A percentile compares a stretch with the other conserved stretches of the same genome.
Conservation (phyloP, 2,329 filamentous ascomycete species). For the Fusarium burgessii region DNA sequence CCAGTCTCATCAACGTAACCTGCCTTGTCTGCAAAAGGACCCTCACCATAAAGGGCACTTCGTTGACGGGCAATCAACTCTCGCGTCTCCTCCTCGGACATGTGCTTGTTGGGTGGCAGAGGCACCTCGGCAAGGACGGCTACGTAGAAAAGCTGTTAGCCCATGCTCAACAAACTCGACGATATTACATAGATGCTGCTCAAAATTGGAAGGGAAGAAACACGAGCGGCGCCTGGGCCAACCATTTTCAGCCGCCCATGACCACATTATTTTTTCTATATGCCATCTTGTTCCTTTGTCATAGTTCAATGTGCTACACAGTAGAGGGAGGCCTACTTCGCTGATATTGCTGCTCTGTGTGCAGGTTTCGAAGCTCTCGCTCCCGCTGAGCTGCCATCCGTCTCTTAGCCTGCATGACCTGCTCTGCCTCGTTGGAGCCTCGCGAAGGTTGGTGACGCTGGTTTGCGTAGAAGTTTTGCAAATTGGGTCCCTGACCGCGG, state of each 20-base stretch:
- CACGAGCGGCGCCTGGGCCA: conserved; percentile 40
- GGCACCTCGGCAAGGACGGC: conserved; percentile 63
- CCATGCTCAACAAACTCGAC: conserved; percentile 48
- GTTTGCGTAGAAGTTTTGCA: conserved; percentile 93
- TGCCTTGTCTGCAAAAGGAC: conserved; percentile 74
- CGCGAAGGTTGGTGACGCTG: conserved; percentile 91
- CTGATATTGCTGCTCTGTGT: conserved; percentile 99
- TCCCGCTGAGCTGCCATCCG: conserved; percentile 99
- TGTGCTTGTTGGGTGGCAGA: conserved; percentile 72
- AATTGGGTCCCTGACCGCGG: conserved; percentile 77
- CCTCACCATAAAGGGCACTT: conserved; percentile 90
- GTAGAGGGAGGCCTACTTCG: conserved; percentile 92
- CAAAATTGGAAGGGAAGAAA: conserved; percentile 43
- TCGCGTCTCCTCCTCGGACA: conserved; percentile 96
- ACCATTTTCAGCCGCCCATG: conserved; percentile 44
- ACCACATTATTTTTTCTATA: conserved; percentile 53
- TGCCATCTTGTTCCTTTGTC: conserved; percentile 50
- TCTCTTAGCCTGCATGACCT: conserved; percentile 99
- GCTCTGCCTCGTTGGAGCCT: conserved; percentile 90
- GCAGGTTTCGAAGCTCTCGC: conserved; percentile 98
- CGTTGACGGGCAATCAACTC: conserved; percentile 97
- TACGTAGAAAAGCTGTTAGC: conserved; percentile 59
- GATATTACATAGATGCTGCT: conserved; percentile 45
- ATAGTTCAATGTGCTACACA: conserved; percentile 70
- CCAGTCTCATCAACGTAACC: conserved; percentile 77